phyloP scores from a whole-genome alignment of 2,329 filamentous ascomycete species.

The Claviceps quebecensis region DNA sequence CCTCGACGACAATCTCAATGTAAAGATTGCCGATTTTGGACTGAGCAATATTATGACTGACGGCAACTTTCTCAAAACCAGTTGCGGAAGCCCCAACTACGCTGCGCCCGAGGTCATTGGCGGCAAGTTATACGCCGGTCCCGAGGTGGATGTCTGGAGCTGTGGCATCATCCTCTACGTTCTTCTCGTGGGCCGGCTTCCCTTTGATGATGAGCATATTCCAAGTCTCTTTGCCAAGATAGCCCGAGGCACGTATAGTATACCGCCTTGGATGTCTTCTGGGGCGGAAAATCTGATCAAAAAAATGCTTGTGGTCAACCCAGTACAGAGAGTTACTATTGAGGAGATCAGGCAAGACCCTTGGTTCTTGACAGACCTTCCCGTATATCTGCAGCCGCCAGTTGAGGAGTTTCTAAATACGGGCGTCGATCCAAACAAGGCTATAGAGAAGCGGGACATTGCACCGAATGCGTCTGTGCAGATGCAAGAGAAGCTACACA shows the following conservation, averaged over 20 bases:
- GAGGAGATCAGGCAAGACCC: conserved; percentile 84
- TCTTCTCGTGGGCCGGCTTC: conserved; percentile 65
- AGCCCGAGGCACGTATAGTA: conserved; percentile 80
- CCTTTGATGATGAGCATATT: conserved; percentile 98
- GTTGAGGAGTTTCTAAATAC: conserved; percentile 88
- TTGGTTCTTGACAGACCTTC: conserved; percentile 84
- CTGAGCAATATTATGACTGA: conserved; percentile 99
- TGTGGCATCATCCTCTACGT: conserved; percentile 85
- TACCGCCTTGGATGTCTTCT: conserved; percentile 78
- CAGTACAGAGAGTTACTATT: conserved; percentile 85
- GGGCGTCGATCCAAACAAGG: conserved; percentile 83
- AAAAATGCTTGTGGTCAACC: conserved; percentile 90
- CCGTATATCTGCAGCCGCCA: conserved; percentile 72
- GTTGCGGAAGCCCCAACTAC: conserved; percentile 96
- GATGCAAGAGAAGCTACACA: conserved; percentile 79
- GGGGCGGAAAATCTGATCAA: conserved; percentile 74
- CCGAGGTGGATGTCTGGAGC: conserved; percentile 98
- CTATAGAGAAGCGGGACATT: conserved; percentile 71
- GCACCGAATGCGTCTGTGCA: conserved; percentile 64
- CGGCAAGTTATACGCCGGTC: conserved; percentile 91
- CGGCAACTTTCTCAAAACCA: conserved; percentile 97
- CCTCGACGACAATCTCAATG: conserved; percentile 87
- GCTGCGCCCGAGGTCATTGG: conserved; percentile 96
- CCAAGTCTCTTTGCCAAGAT: conserved; percentile 97
- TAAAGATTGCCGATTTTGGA: conserved; percentile 98